These are phyloP conservation scores for Hypoxylon sp. DNA, from an alignment of 2,329 filamentous ascomycete species.

Conservation along the genomic window DNA sequence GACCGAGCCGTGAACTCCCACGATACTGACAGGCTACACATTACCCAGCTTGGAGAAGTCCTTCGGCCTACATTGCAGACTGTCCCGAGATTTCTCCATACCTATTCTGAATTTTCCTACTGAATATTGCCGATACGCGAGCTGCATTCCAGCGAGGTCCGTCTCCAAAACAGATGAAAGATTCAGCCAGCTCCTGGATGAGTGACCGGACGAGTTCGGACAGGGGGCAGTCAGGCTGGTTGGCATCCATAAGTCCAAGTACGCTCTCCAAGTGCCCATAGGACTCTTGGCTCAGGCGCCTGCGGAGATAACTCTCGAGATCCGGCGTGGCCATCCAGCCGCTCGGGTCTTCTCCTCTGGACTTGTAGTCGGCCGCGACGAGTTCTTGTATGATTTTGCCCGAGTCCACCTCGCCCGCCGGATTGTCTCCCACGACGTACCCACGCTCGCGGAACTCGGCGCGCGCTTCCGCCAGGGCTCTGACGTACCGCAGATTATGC, in stretches of 20 bases:
- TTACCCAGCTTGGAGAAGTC: background rate
- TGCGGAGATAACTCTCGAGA: slow-evolving; percentile 35
- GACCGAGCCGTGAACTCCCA: background rate
- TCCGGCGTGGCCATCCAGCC: slow-evolving; percentile 34
- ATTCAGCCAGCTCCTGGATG: slow-evolving; percentile 35
- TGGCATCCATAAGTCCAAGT: slow-evolving; percentile 8
- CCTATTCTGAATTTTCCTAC: background rate
- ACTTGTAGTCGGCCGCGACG: slow-evolving; percentile 25
- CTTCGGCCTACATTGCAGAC: background rate
- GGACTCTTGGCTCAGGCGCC: slow-evolving; percentile 26
- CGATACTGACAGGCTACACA: background rate
- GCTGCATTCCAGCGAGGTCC: slow-evolving; percentile 41
- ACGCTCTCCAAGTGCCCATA: slow-evolving; percentile 29
- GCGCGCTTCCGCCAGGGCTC: slow-evolving; percentile 38
- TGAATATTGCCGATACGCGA: slow-evolving; percentile 26
- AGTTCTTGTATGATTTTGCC: slow-evolving; percentile 12
- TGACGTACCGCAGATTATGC: slow-evolving; percentile 30
- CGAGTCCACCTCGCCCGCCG: slow-evolving; percentile 15
- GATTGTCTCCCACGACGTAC: slow-evolving; percentile 26
- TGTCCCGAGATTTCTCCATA: background rate
- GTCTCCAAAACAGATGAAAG: slow-evolving; percentile 41
- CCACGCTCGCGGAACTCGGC: slow-evolving; percentile 34
- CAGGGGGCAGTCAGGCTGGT: background rate
- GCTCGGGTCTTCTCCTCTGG: slow-evolving; percentile 23
- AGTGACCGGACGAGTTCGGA: slow-evolving; percentile 22